Evolutionary conservation across 2,329 filamentous ascomycete species (phyloP), one percentile per base, ranked within the genome.

Genomic region (Penicillium italicum): DNA sequence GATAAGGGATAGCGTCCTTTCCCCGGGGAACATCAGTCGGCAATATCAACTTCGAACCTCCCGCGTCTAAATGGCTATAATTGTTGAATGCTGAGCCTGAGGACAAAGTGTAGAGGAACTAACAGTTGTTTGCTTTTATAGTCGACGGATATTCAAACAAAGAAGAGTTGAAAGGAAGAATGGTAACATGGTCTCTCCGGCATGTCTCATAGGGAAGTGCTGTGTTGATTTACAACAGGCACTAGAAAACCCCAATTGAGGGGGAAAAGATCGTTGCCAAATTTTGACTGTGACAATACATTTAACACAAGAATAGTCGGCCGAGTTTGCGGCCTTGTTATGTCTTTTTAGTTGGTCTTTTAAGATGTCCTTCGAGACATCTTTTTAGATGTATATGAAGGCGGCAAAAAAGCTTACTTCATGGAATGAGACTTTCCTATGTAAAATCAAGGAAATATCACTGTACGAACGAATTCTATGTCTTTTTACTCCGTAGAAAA

Each of bases 1-100:
- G 28, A 55, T 55, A 31, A 45, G 47, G 53, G 51, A 38, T 55
- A 55, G 53, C 53, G 53, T 43, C 26, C 18, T 37, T 53, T 47
- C 40, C 33, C 33, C 26, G 50, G 50, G 50, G 50, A 40, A 47
- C 42, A 37, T 10, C 50, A 52, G 14, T 37, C 22, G 33, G 18
- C 33, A 42, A 42, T 50, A 34, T 34, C 38, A 50, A 33, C 20
- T 40, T 9, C 1, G 20, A 16, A 9, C 14, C 11, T 26, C 47
- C 10, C 26, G 10, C 18, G 5, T 45, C 18, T 16, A 11, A 11
- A 16, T 16, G 9, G 18, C 14, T 11, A 20, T 33, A 24, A 11
- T 11, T 33, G 8, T 34, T 12, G 18, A 33, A 33, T 10, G 5
- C 5, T 5, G 41, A 18, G 11, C 20, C 2, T n/a, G 5, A 18